phyloP scores from a whole-genome alignment of 2,329 filamentous ascomycete species.

The Xylariaceae sp. region DNA sequence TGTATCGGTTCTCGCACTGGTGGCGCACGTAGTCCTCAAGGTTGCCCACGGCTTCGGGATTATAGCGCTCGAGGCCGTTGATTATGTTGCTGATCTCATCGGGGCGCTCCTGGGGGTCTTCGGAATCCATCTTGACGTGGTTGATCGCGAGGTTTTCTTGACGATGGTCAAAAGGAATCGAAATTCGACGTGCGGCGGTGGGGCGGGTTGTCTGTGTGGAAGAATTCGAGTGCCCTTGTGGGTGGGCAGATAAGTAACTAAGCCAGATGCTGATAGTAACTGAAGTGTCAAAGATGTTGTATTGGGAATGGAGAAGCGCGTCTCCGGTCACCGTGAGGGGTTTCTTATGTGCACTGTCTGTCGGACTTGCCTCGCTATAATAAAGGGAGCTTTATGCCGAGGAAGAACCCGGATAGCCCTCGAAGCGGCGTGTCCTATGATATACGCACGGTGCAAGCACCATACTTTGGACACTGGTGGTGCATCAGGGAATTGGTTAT shows the following conservation, averaged over 20 bases:
- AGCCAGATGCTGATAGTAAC: background rate
- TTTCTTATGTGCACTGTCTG: background rate
- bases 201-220: slow-evolving; percentile 21
- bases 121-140: slow-evolving; percentile 57
- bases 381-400: no score
- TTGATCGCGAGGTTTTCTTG: slow-evolving; percentile 26
- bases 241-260: slow-evolving; percentile 15
- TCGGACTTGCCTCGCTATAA: no score
- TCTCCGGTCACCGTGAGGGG: background rate
- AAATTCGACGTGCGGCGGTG: slow-evolving; percentile 29
- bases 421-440: no score
- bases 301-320: background rate
- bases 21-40: slow-evolving; percentile 93
- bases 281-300: background rate
- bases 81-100: slow-evolving; percentile 91
- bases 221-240: slow-evolving; percentile 33
- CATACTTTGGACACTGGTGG: no score
- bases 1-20: slow-evolving; percentile 92
- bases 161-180: slow-evolving; percentile 26
- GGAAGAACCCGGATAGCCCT: no score
- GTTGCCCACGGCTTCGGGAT: slow-evolving; percentile 88
- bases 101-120: slow-evolving; percentile 87
- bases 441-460: background rate
- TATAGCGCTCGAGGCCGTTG: slow-evolving; percentile 96
- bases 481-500: no score